phyloP scores from a whole-genome alignment of 2,329 filamentous ascomycete species.

The Lachnellula willkommii region DNA sequence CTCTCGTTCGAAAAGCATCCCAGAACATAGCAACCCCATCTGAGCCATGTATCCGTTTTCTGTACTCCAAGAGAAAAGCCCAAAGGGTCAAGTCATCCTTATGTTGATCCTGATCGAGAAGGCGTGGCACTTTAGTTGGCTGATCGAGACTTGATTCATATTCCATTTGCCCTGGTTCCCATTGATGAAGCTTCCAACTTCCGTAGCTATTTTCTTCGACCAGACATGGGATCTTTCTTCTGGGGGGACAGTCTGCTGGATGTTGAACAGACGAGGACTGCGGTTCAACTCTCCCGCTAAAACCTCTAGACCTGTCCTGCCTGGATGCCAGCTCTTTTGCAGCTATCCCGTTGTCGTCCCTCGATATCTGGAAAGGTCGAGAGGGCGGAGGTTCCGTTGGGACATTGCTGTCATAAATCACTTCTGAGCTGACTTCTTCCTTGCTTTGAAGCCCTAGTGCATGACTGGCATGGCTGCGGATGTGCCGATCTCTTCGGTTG shows the following conservation, averaged over 20 bases:
- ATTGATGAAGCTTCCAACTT: not conserved
- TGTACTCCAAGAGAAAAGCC: slow-evolving; percentile 37
- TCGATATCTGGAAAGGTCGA: too few species aligned
- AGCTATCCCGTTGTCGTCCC: too few species aligned
- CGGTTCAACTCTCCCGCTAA: too few species aligned
- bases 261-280: too few species aligned
- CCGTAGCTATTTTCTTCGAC: not conserved
- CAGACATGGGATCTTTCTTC: too few species aligned
- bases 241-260: too few species aligned
- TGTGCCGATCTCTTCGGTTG: not conserved
- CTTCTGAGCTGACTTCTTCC: too few species aligned
- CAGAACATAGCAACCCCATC: slow-evolving; percentile 40
- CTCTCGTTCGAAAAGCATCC: slow-evolving; percentile 33
- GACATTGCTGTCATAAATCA: too few species aligned
- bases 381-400: too few species aligned
- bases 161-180: slow-evolving; percentile 21
- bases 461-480: not conserved
- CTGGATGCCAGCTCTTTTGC: too few species aligned
- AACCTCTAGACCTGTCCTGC: too few species aligned
- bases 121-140: slow-evolving; percentile 13
- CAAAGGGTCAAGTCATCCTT: slow-evolving; percentile 34
- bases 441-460: too few species aligned
- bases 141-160: slow-evolving; percentile 29
- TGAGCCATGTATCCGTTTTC: slow-evolving; percentile 36
- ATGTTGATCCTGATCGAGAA: slow-evolving; percentile 31